Conservation (phyloP, 148 eudicot species). For the Agrostemma githago region DNA sequence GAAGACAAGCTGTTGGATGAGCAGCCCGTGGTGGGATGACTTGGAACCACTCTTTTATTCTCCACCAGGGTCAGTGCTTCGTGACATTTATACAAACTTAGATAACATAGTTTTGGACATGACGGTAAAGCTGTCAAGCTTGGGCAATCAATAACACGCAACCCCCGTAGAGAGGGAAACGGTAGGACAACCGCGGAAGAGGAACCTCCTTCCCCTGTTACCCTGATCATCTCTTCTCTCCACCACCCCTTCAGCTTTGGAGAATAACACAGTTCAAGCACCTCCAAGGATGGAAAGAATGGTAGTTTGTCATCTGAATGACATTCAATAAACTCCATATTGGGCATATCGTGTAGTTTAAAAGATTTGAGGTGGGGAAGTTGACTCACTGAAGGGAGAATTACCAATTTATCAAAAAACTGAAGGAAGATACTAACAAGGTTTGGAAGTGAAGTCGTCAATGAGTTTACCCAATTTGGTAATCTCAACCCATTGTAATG, state of each 20-base stretch:
- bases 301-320: not conserved
- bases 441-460: constrained; percentile 11
- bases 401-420: not conserved
- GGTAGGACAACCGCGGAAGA: not conserved
- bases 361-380: constrained; percentile 8
- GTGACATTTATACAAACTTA: not conserved
- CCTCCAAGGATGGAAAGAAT: constrained; percentile 20
- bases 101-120: not conserved
- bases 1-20: too few relatives aligned
- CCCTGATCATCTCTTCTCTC: not conserved
- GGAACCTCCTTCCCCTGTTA: not conserved
- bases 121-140: not conserved
- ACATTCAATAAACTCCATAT: constrained; percentile 14
- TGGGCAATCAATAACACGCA: not conserved
- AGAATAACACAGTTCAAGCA: not conserved
- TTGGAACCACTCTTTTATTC: not conserved
- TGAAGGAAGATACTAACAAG: not conserved
- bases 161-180: not conserved
- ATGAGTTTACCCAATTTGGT: not conserved
- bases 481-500: not conserved
- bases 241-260: constrained; percentile 19
- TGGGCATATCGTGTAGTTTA: not conserved
- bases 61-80: not conserved
- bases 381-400: constrained; percentile 9
- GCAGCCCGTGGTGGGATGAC: too few relatives aligned